These are phyloP conservation scores for Aspergillus mulundensis DNA, from an alignment of 495 filamentous ascomycete species.

Conservation along the genomic window DNA sequence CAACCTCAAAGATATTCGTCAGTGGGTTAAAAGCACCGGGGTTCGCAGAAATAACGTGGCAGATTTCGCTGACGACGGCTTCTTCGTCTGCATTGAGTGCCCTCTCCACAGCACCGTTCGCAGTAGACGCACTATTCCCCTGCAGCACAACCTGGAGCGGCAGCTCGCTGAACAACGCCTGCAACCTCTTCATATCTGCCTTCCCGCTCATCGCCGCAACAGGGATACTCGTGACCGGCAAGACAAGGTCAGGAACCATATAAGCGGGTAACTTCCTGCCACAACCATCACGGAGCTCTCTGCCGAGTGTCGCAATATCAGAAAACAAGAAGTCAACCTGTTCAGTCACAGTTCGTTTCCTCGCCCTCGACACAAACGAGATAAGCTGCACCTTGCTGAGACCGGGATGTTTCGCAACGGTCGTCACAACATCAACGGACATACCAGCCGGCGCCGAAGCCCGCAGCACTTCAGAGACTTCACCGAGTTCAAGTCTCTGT, in stretches of 20 bases:
- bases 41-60: constrained; percentile 21
- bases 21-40: constrained; percentile 44
- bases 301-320: constrained; percentile 20
- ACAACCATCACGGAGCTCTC: constrained; percentile 33
- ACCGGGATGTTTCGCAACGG: constrained; percentile 41
- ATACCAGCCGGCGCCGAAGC: constrained; percentile 23
- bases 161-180: constrained; percentile 23
- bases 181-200: constrained; percentile 45
- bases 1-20: constrained; percentile 44
- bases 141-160: constrained; percentile 19
- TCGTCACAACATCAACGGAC: constrained; percentile 36
- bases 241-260: constrained; percentile 52
- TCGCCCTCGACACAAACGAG: constrained; percentile 29
- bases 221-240: constrained; percentile 41
- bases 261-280: constrained; percentile 45
- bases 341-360: not conserved
- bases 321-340: constrained; percentile 19
- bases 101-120: constrained; percentile 4
- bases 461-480: constrained; percentile 59
- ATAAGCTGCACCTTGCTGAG: constrained; percentile 41
- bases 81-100: constrained; percentile 19
- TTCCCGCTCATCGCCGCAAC: constrained; percentile 44
- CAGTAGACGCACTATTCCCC: constrained; percentile 13
- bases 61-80: constrained; percentile 22
- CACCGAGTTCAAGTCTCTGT: constrained; percentile 70